Evolutionary conservation across 768 basidiomycete species (phyloP), one percentile per base, ranked within the genome.

Genomic region (Agaricus subrufescens): DNA sequence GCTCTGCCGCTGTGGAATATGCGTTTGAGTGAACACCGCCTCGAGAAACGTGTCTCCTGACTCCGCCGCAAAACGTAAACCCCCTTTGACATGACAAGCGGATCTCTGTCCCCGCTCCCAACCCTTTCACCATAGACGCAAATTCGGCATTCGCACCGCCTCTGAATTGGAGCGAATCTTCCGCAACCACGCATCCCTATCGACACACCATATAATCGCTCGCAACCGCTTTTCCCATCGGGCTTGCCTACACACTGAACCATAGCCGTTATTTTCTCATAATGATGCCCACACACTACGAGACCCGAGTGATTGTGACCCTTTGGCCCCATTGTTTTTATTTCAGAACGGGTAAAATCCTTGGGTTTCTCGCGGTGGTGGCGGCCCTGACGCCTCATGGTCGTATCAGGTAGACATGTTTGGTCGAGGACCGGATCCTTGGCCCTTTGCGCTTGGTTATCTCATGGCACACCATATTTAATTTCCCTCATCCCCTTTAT

Each of bases 1-100:
- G 89, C 64, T 80, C 78, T 56, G 78, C 78, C 50, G 88, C 88
- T 10, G 88, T 89, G 64, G 82, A 85, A 60, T 91, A 91, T 68
- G 81, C 82, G 25, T 82, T 90, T 56, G 89, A 91, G 67, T 65
- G 56, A 60, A 48, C 50, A 11, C 34, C 34, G 34, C 11, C 34
- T 34, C 11, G 53, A 30, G 19, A 30, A 38, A 34, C 11, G 34
- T 34, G 51, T 40, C n/a, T 31, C n/a, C 29, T 52, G 43, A 48
- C 53, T 48, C 45, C 53, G 47, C 45, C 23, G 14, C 19, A 14
- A 54, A 48, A 54, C 53, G 53, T 54, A 54, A 49, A 46, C 46
- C 4, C 19, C 38, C 19, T 19, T 54, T 54, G 38, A 46, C 38
- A 54, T 38, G 15, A 47, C 30, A 27, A 54, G 38, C 38, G 37